These are phyloP conservation scores for Xylaria sp. DNA, from an alignment of 2,329 filamentous ascomycete species.

Conservation along the genomic window DNA sequence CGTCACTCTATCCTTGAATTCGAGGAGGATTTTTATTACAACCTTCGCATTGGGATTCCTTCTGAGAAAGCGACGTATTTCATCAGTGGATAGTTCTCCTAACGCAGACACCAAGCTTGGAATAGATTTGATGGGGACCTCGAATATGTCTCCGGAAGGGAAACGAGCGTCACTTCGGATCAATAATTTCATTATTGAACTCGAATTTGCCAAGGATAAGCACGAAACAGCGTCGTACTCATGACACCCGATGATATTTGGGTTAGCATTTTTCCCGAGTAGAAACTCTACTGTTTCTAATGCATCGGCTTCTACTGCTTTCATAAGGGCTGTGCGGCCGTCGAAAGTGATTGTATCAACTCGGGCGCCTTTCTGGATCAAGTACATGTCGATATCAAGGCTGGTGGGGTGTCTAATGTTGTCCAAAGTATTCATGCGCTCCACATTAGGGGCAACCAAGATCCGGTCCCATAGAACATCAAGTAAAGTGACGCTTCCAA, in stretches of 20 bases:
- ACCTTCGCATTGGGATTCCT: neutral
- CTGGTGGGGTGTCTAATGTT: neutral
- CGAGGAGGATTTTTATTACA: too few species aligned
- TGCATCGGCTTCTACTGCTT: neutral
- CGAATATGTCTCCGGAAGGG: too few species aligned
- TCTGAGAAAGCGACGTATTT: neutral
- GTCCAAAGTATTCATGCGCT: neutral
- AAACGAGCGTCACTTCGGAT: neutral
- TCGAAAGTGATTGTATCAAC: neutral
- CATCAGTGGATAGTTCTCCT: neutral
- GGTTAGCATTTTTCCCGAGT: neutral
- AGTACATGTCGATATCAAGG: neutral
- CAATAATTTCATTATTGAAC: neutral
- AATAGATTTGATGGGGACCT: neutral
- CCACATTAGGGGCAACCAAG: neutral
- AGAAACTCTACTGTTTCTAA: neutral
- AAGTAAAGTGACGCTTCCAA: neutral
- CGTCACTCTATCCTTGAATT: too few species aligned
- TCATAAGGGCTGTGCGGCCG: conserved; percentile 2
- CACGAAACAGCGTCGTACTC: neutral
- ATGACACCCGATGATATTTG: neutral
- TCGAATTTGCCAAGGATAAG: neutral
- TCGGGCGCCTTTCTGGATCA: neutral
- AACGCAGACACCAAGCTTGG: neutral
- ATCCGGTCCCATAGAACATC: neutral